Base-by-base conservation (phyloP, 768 basidiomycete species). In the Lactifluus pinguis region DNA sequence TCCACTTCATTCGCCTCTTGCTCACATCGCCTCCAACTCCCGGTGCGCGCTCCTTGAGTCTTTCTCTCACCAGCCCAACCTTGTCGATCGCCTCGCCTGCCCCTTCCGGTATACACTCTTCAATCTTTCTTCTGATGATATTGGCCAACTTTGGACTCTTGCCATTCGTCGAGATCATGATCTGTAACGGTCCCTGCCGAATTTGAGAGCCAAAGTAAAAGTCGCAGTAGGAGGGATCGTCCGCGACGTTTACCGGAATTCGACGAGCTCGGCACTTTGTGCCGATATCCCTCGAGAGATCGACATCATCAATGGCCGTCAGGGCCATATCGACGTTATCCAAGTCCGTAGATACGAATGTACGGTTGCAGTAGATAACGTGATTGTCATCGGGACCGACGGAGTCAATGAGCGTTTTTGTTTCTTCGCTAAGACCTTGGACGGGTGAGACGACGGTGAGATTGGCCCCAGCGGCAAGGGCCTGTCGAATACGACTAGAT, bases 151-250 rank as follows among this genome's bases (percentile, higher is more conserved):
- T 86, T 2, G 97, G 97, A 13, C 92, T 90, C 67, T 89, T 85
- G 36, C 97, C 97, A 62, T 91, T 91, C 4, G 97, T 98, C 17
- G 92, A 95, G 54, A 99, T 85, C 89, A 98, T 88, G 65, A 99
- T 84, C 73, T 97, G 94, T 25, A 99, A 76, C 0, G 95, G 91
- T 0, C 95, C 95, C 62, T 85, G 81, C 34, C 92, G 86, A 61
- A 98, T 84, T 71, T 92, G 90, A 3, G 92, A 89, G 53, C 97
- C 97, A 75, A 98, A 99, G 77, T 95, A 98, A 70, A 99, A 99
- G 74, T 99, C 95, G 78, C 97, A 99, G 47, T 86, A 82, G 48
- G 89, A 84, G 3, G 97, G 97, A 61, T 98, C 88, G 75, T 99
- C 95, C 42, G 97, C 97, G 62, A 93, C 92, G 73, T 99, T 99